Percentiles rank a stretch among this genome's conserved stretches.
Evolutionary conservation across 495 filamentous ascomycete genomes (phyloP).

Genomic region (Evernia prunastri): DNA sequence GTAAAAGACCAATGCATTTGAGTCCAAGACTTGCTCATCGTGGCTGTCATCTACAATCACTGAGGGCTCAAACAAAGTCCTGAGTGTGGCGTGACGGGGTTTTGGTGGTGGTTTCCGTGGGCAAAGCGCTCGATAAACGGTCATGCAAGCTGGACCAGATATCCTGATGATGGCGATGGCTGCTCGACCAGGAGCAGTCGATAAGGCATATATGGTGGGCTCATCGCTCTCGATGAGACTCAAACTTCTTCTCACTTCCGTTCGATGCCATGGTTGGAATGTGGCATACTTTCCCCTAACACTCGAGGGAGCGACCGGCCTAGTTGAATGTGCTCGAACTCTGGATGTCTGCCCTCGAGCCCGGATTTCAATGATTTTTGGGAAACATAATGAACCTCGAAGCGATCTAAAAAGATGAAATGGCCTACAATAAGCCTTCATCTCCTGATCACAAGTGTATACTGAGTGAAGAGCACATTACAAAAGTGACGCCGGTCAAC

Average conservation of each 20-base stretch:
- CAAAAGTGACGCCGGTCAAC: not conserved
- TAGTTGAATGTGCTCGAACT: not conserved
- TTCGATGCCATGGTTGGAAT: not conserved
- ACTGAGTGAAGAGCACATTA: too few relatives aligned
- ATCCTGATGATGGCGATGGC: slow-evolving; percentile 89
- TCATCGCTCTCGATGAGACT: slow-evolving; percentile 11
- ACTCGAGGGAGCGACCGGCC: not conserved
- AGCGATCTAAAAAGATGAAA: not conserved
- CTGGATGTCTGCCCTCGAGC: not conserved
- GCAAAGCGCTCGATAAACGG: slow-evolving; percentile 71
- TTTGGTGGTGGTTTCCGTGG: slow-evolving; percentile 56
- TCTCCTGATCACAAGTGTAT: not conserved
- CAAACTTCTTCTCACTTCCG: not conserved
- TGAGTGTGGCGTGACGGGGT: slow-evolving; percentile 68
- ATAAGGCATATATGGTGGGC: slow-evolving; percentile 86
- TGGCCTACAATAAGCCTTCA: slow-evolving; percentile 2
- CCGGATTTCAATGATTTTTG: not conserved
- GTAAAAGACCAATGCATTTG: slow-evolving; percentile 76
- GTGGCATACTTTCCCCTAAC: not conserved
- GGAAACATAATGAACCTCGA: not conserved
- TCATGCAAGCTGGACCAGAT: slow-evolving; percentile 69
- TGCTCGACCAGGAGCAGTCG: slow-evolving; percentile 76
- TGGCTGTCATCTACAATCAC: slow-evolving; percentile 20
- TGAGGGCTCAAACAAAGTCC: slow-evolving; percentile 65
- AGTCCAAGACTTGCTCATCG: slow-evolving; percentile 57